Conservation (phyloP, 495 filamentous ascomycete species). For the Xylaria intraflava region DNA sequence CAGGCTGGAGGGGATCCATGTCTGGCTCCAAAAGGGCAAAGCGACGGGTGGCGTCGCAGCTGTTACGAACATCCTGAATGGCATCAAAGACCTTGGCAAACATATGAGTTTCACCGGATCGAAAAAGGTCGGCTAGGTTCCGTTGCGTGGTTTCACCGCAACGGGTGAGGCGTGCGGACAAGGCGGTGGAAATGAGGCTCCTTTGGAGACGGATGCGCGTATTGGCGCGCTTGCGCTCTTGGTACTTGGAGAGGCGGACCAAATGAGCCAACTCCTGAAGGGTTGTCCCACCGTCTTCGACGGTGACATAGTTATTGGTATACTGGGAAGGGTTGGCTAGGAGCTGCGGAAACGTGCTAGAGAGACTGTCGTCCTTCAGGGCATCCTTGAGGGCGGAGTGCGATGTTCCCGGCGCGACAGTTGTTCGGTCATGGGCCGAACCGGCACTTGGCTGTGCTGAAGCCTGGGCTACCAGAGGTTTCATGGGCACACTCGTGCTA, state of each 20-base stretch:
- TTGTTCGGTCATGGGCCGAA: conserved; percentile 14
- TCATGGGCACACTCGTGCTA: conserved; percentile 32
- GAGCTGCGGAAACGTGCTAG: conserved; percentile 31
- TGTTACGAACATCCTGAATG: conserved; percentile 79
- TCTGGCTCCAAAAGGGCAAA: conserved; percentile 65
- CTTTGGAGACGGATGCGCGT: conserved; percentile 60
- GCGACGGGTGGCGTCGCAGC: conserved; percentile 64
- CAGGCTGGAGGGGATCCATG: conserved; percentile 46
- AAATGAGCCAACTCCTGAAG: conserved; percentile 66
- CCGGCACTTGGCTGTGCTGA: conserved; percentile 18
- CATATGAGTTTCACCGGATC: conserved; percentile 79
- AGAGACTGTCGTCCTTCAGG: conserved; percentile 24
- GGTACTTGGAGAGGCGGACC: conserved; percentile 63
- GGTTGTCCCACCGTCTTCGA: conserved; percentile 50
- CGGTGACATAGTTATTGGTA: conserved; percentile 40
- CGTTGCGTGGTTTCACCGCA: conserved; percentile 72
- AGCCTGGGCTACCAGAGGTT: conserved; percentile 42
- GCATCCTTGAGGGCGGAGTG: conserved; percentile 18
- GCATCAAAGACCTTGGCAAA: conserved; percentile 86
- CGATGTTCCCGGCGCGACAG: conserved; percentile 16
- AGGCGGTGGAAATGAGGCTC: conserved; percentile 63
- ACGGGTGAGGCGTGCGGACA: conserved; percentile 72
- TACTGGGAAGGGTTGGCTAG: conserved; percentile 47
- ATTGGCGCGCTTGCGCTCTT: conserved; percentile 63
- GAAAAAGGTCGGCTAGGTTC: conserved; percentile 80